A percentile compares a stretch with the other conserved stretches of the same genome.
Conservation (phyloP, 1,284 basidiomycete species). For the Afroboletus lepidellus region DNA sequence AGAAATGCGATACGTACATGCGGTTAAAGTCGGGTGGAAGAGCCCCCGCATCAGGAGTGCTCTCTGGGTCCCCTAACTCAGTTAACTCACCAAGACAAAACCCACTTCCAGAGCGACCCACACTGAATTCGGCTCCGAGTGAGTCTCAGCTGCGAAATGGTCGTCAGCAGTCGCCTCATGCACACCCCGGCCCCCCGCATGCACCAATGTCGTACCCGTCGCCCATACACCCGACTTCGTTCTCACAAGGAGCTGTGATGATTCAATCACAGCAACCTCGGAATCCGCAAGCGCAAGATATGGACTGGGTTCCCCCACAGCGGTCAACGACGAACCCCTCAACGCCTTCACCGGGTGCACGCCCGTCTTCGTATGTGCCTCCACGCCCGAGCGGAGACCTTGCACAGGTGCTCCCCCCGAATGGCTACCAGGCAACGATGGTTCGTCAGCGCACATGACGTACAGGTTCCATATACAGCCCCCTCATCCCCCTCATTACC, state of each 20-base stretch:
- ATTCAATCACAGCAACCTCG: slow-evolving; percentile 42
- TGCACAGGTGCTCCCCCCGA: slow-evolving; percentile 40
- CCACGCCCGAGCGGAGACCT: slow-evolving; percentile 49
- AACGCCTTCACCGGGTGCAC: slow-evolving; percentile 44
- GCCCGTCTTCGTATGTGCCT: slow-evolving; percentile 58
- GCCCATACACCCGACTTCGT: slow-evolving; percentile 37
- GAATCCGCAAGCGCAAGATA: slow-evolving; percentile 41
- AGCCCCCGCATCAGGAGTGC: slow-evolving; percentile 38
- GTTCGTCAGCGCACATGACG: slow-evolving; percentile 51
- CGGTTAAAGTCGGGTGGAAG: slow-evolving; percentile 48
- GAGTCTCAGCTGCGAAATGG: slow-evolving; percentile 45
- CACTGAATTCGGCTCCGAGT: slow-evolving; percentile 35
- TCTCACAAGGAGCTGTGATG: slow-evolving; percentile 42
- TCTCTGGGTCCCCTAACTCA: slow-evolving; percentile 29
- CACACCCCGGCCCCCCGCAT: slow-evolving; percentile 40
- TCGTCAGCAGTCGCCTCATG: slow-evolving; percentile 43
- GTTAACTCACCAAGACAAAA: slow-evolving; percentile 26
- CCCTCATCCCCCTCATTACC: slow-evolving; percentile 16
- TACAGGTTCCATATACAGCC: slow-evolving; percentile 2
- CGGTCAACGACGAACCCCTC: slow-evolving; percentile 41
- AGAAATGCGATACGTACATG: slow-evolving; percentile 83
- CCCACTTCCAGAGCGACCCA: slow-evolving; percentile 37
- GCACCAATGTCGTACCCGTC: slow-evolving; percentile 45
- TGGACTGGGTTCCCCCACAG: slow-evolving; percentile 51
- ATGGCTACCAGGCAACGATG: slow-evolving; percentile 46